These are phyloP conservation scores for Saksenaea oblongispora DNA, from an alignment of 371 early-diverging fungal species.

Conservation along the genomic window DNA sequence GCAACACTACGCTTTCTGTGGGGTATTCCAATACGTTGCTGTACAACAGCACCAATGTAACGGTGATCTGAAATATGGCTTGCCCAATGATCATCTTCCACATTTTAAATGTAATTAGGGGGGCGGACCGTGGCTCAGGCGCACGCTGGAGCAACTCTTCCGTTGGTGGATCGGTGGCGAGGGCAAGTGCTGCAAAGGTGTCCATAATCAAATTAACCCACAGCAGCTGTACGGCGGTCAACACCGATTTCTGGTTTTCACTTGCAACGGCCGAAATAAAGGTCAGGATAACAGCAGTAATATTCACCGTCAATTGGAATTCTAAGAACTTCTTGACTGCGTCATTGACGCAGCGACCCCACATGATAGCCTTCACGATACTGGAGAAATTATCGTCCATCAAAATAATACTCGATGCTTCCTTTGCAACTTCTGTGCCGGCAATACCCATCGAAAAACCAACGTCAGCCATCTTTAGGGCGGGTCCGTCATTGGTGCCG, in stretches of 20 bases:
- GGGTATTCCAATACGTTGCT: constrained; percentile 36
- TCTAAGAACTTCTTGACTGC: constrained; percentile 79
- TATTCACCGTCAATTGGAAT: constrained; percentile 76
- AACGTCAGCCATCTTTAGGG: constrained; percentile 75
- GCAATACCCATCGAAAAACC: constrained; percentile 82
- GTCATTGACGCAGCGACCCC: constrained; percentile 79
- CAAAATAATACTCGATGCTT: constrained; percentile 76
- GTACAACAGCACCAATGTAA: constrained; percentile 57
- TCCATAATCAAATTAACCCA: constrained; percentile 85
- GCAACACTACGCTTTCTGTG: constrained; percentile 30
- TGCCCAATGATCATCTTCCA: constrained; percentile 73
- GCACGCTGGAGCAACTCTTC: constrained; percentile 57
- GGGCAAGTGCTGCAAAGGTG: constrained; percentile 70
- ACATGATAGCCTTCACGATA: constrained; percentile 72
- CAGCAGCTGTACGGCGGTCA: constrained; percentile 70
- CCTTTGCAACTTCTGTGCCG: constrained; percentile 79
- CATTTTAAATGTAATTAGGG: constrained; percentile 67
- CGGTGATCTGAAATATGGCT: constrained; percentile 60
- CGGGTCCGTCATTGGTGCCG: constrained; percentile 76
- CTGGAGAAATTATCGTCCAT: constrained; percentile 78
- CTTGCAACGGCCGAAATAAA: constrained; percentile 60
- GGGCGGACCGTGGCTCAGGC: constrained; percentile 64
- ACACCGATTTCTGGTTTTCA: constrained; percentile 43
- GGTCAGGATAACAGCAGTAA: constrained; percentile 67
- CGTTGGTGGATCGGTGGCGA: constrained; percentile 74